These are phyloP conservation scores for Geranomyces michiganensis DNA, from an alignment of 192 early-diverging fungal species.

Conservation along the genomic window DNA sequence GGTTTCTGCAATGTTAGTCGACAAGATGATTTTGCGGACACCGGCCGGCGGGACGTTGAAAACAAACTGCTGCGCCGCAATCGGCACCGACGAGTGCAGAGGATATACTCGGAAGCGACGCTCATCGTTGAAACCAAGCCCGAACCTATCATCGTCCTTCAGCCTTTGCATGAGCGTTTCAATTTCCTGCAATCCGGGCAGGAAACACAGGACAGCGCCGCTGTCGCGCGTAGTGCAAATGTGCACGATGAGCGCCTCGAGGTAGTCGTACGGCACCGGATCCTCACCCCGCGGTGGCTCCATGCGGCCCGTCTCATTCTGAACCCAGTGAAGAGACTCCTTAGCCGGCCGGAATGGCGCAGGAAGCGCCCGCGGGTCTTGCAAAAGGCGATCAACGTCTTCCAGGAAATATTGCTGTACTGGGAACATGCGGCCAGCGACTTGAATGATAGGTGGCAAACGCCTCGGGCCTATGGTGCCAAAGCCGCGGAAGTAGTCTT, in stretches of 20 bases:
- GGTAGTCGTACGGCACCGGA: slow-evolving; percentile 51
- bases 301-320: slow-evolving; percentile 26
- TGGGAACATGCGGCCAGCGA: slow-evolving; percentile 63
- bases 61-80: slow-evolving; percentile 69
- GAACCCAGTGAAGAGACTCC: slow-evolving; percentile 24
- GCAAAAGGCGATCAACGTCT: slow-evolving; percentile 51
- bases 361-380: slow-evolving; percentile 13
- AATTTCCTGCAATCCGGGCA: slow-evolving; percentile 71
- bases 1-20: slow-evolving; percentile 85
- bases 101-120: slow-evolving; percentile 37
- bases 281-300: slow-evolving; percentile 23
- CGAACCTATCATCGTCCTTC: slow-evolving; percentile 46
- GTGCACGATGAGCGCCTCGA: slow-evolving; percentile 64
- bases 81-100: slow-evolving; percentile 73
- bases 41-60: slow-evolving; percentile 61
- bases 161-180: slow-evolving; percentile 58
- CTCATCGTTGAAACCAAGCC: slow-evolving; percentile 54
- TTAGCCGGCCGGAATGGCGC: slow-evolving; percentile 20
- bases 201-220: slow-evolving; percentile 76
- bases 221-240: slow-evolving; percentile 44
- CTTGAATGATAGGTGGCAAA: slow-evolving; percentile 50
- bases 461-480: slow-evolving; percentile 16
- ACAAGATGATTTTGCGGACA: slow-evolving; percentile 74
- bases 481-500: slow-evolving; percentile 68
- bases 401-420: slow-evolving; percentile 62